Percentiles rank a stretch among this genome's conserved stretches.
Conservation (phyloP, 1,139 yeast genomes). For the Petasospora rhodanensis region DNA sequence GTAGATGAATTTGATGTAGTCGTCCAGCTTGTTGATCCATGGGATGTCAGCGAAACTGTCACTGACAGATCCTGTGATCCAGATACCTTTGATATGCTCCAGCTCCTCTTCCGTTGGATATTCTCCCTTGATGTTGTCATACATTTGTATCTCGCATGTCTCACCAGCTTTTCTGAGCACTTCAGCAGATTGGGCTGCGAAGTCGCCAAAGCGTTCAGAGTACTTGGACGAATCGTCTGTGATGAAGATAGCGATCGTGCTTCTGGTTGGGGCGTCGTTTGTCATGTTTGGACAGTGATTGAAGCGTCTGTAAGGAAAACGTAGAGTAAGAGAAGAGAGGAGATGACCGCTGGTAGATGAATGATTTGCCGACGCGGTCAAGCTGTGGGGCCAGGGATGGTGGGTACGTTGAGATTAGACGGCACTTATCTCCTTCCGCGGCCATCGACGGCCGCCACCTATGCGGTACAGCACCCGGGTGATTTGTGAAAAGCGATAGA, state of each 20-base stretch:
- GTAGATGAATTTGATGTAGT: conserved; percentile 32
- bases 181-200: conserved; percentile 43
- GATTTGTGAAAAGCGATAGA: no score
- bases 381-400: no score
- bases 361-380: no score
- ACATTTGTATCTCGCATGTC: conserved; percentile 32
- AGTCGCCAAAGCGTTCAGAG: conserved; percentile 41
- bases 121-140: conserved; percentile 40
- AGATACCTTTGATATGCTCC: conserved; percentile 38
- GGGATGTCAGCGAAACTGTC: conserved; percentile 50
- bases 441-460: no score
- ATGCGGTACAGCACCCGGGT: no score
- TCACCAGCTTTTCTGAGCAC: conserved; percentile 7
- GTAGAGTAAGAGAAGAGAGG: no score
- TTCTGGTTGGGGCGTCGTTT: conserved; percentile 4
- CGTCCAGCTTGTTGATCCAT: conserved; percentile 51
- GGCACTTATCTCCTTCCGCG: no score
- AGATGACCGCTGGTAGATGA: no score
- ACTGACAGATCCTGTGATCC: conserved; percentile 62
- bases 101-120: conserved; percentile 36
- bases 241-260: conserved; percentile 39
- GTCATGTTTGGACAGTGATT: conserved; percentile 4
- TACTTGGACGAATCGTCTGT: conserved; percentile 40
- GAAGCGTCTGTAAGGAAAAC: background rate
- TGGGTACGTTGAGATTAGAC: no score